Evolutionary conservation across 2,329 filamentous ascomycete genomes (phyloP).

Genomic region (Penicillium palitans): DNA sequence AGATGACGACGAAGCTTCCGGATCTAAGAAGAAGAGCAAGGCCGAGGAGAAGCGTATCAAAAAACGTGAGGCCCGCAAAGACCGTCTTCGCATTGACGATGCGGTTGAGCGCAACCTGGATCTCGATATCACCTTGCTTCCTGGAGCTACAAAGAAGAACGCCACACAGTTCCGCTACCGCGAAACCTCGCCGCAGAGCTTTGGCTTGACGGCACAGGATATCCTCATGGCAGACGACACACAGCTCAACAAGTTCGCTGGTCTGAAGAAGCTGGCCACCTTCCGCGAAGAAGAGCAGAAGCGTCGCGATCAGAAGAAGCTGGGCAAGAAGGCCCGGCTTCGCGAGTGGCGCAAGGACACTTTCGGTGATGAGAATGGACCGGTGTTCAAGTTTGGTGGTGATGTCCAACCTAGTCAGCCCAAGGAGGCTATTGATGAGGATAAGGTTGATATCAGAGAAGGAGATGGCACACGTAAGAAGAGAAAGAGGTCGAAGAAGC

Average conservation of each 20-base stretch:
- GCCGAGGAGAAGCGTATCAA: conserved; percentile 55
- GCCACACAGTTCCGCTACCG: conserved; percentile 78
- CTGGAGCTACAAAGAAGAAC: conserved; percentile 53
- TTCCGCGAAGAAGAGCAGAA: conserved; percentile 91
- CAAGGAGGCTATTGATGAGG: conserved; percentile 26
- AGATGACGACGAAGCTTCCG: conserved; percentile 44
- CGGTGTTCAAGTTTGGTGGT: conserved; percentile 34
- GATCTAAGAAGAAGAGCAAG: conserved; percentile 49
- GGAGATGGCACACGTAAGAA: conserved; percentile 43
- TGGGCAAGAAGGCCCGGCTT: conserved; percentile 89
- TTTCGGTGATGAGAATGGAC: conserved; percentile 62
- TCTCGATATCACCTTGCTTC: conserved; percentile 65
- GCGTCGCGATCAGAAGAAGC: conserved; percentile 77
- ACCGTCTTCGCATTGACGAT: conserved; percentile 80
- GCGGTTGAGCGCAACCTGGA: conserved; percentile 81
- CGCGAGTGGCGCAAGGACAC: conserved; percentile 78
- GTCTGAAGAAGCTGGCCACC: conserved; percentile 89
- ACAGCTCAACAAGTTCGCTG: conserved; percentile 84
- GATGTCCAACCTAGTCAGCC: conserved; percentile 21
- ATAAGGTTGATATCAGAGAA: conserved; percentile 45
- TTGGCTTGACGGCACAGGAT: conserved; percentile 84
- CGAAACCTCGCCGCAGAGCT: conserved; percentile 85
- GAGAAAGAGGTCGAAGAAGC: conserved; percentile 49
- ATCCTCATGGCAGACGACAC: conserved; percentile 88
- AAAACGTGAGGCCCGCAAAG: conserved; percentile 74